Base-by-base conservation (phyloP, 2,329 filamentous ascomycete species). In the Ascochyta koolunga region DNA sequence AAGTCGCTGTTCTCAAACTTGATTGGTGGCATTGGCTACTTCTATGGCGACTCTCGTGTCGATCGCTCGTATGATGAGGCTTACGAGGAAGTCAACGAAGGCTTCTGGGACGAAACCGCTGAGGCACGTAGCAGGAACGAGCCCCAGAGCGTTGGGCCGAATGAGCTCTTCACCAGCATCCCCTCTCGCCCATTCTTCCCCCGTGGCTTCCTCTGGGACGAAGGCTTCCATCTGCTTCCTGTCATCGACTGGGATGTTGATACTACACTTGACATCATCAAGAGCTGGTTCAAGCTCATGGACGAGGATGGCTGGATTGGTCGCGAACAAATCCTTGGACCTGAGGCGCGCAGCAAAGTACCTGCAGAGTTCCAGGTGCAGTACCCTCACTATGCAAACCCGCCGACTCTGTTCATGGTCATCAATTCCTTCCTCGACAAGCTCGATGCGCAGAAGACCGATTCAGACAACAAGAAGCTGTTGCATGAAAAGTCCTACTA, bases 221-320 rank as follows among this genome's bases (percentile, higher is more conserved):
- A 99, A 74, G 95, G 95, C 0, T 99, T 98, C 77, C 95, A 99
- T 69, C 80, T 99, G 31, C 80, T 96, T 41, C 93, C 93, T 1
- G 88, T 99, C 48, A 84, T 91, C 18, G 93, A 99, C 62, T 99
- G 93, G 90, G 95, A 99, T 71, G 86, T 92, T 46, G 93, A 97
- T 69, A 82, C 98, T 33, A 83, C 79, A 0, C 80, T 87, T 43
- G 91, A 97, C 59, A 91, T 99, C 61, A 84, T 98, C 58, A 90
- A 89, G 77, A 96, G 91, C 76, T 99, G 95, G 95, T 96, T 96
- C 78, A 91, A 88, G 60, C 84, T 96, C 16, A 96, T 98, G 85
- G 95, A 99, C 62, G 89, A 95, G 15, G 92, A 98, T 72, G 95
- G 95, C 48, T 99, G 95, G 95, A 98, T 99, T 70, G 91, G 88